These are phyloP conservation scores for Phellopilus nigrolimitatus DNA, from an alignment of 1,284 basidiomycete genomes.

Conservation along the genomic window DNA sequence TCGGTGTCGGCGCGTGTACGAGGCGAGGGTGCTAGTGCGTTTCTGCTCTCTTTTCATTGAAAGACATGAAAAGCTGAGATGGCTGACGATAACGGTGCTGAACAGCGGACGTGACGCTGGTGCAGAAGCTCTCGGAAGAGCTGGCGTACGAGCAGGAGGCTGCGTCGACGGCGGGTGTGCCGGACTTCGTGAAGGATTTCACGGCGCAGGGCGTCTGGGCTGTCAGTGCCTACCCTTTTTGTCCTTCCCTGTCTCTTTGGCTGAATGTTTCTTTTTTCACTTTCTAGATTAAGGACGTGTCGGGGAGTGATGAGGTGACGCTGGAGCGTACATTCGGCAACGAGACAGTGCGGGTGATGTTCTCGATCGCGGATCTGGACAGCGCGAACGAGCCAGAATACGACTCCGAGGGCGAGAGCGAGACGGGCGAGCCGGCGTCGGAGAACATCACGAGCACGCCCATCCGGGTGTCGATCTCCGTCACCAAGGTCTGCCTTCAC, in stretches of 20 bases:
- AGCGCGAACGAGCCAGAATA: constrained; percentile 28
- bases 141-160: constrained; percentile 26
- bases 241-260: not conserved
- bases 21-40: constrained; percentile 62
- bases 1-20: constrained; percentile 48
- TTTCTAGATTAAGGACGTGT: constrained; percentile 62
- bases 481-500: constrained; percentile 58
- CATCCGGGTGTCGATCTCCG: constrained; percentile 72
- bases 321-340: constrained; percentile 86
- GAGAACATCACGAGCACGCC: constrained; percentile 45
- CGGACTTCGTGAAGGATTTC: constrained; percentile 26
- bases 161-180: not conserved
- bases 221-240: not conserved
- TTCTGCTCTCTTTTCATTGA: not conserved
- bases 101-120: constrained; percentile 22
- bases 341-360: constrained; percentile 82
- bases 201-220: constrained; percentile 22
- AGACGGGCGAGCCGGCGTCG: constrained; percentile 35
- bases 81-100: constrained; percentile 20
- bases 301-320: constrained; percentile 80
- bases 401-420: constrained; percentile 41
- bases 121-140: constrained; percentile 23
- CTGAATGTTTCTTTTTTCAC: not conserved
- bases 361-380: constrained; percentile 79
- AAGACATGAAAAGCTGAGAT: constrained; percentile 22